Base-by-base conservation (phyloP, 495 filamentous ascomycete genomes). In the Amniculicola lignicola region DNA sequence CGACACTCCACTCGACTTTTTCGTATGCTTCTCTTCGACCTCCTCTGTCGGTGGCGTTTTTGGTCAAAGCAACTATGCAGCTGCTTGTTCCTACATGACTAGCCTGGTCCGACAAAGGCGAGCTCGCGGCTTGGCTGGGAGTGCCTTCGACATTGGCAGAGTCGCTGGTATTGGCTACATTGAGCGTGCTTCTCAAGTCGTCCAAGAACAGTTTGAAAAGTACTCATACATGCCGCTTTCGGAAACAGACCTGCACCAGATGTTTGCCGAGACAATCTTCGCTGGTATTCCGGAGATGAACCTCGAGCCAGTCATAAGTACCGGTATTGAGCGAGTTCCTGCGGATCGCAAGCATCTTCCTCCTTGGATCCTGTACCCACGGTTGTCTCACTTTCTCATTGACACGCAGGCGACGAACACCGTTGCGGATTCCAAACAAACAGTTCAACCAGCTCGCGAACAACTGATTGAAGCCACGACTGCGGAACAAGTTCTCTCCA, bases 201-300 rank as follows among this genome's bases (percentile, higher is more conserved):
- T 39, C n/a, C 6, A 21, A 12, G 16, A 50, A 6, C 44, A 50
- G 11, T 35, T 57, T 1, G 36, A 40, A 11, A 50, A 57, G 11
- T 1, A 49, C 7, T 11, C 41, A 15, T 21, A 37, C 0, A 19
- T 12, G 16, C 19, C 25, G 4, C 77, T 84, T 45, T 82, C 80
- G 1, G 82, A 86, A 58, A 72, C 72, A 6, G 80, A 84, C 45
- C 68, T 84, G 43, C 78, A 81, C 29, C 77, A 82, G 53, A 73
- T 81, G 60, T 82, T 85, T 57, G 70, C 79, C 9, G 81, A 85
- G 60, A 77, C 79, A 16, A 72, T 85, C 16, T 50, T 68, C 18
- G 68, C 72, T 1, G 71, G 75, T 10, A 58, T 57, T 40, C 69
- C 73, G 0, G 45, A 18, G 22, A 27, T 53, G 0, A 57, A 60